Base-by-base conservation (phyloP, 1,284 basidiomycete genomes). In the Tilletia indica region DNA sequence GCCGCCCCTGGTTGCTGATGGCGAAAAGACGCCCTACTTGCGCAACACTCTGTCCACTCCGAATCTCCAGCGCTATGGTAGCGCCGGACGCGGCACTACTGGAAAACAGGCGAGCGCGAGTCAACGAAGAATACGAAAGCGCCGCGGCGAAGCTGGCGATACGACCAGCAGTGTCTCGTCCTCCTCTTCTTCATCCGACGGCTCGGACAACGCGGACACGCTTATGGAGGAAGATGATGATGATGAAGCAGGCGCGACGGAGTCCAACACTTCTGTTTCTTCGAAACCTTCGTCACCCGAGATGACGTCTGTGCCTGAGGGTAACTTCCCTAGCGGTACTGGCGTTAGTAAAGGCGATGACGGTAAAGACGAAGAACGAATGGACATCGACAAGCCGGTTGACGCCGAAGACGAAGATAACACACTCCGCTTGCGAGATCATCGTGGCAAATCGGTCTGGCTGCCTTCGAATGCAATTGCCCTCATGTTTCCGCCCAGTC, bases 11-110 rank as follows among this genome's bases (percentile, higher is more conserved):
- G 38, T 64, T 11, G 6, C 61, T 16, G 61, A 64, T 19, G 61
- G 34, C 6, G 61, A 64, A 5, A 38, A 64, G 38, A 70, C 72
- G 36, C 68, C 61, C 21, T 71, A 74, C 19, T 67, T 81, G 56
- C 77, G 78, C 69, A 79, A 78, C 61, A 79, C 80, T 2, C 71
- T 76, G 4, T 81, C 80, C 19, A 81, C 80, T 25, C 80, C 80
- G 39, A 81, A 81, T 47, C 66, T 81, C 31, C 73, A 79, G 31
- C 71, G 51, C 68, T 72, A 58, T 58, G 68, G 25, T 42, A 68
- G 16, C 70, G 21, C 34, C 12, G 38, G 67, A 4, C 39, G 25
- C 25, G 21, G 25, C 4, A 31, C 14, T 5, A 25, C 56, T 58
- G 25, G 25, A 4, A 58, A n/a, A 12, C 21, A 31, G 42, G 14